Base-by-base conservation (phyloP, 495 filamentous ascomycete species). In the Lasiosphaeria ovina region DNA sequence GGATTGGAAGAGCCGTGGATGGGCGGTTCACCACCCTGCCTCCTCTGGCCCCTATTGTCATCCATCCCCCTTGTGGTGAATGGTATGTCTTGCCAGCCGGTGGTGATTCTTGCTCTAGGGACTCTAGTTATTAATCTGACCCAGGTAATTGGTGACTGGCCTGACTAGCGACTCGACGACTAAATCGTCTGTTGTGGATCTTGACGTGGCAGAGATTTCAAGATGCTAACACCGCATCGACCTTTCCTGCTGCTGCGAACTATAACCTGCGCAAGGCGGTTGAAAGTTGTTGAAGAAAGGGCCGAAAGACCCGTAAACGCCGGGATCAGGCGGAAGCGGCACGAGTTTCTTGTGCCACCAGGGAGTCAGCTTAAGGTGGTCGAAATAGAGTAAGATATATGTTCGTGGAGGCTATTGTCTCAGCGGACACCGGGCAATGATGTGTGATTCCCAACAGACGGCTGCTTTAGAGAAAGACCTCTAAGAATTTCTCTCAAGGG, bases 11-110 rank as follows among this genome's bases (percentile, higher is more conserved):
- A 62, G 51, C 71, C 61, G 61, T 77, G 74, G 35, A 62, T 67
- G 60, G 83, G 79, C 72, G 82, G 77, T 67, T 89, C 87, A 81
- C 24, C 24, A 24, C 89, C 83, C 75, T 86, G 87, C 83, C 88
- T 86, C 73, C 85, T 81, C 72, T 80, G 83, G 62, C 79, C 80
- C 68, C 77, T 76, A 69, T 85, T 82, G 77, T 88, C 85, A 80
- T 90, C 88, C 88, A 92, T 91, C 54, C 85, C 79, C 76, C 71
- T 62, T 16, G 49, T 24, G 24, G 24, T 24, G 24, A 24, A 35
- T 77, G 69, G 61, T 65, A 73, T 68, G 66, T 64, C 65, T 70
- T 73, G 74, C 69, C 5, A 47, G 16, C 0, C 12, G 16, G 16
- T 11, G 38, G 44, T 47, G 44, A 9, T 47, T 47, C 12, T 47